Conservation (phyloP, 2,329 filamentous ascomycete species). For the Sporothrix sp. region DNA sequence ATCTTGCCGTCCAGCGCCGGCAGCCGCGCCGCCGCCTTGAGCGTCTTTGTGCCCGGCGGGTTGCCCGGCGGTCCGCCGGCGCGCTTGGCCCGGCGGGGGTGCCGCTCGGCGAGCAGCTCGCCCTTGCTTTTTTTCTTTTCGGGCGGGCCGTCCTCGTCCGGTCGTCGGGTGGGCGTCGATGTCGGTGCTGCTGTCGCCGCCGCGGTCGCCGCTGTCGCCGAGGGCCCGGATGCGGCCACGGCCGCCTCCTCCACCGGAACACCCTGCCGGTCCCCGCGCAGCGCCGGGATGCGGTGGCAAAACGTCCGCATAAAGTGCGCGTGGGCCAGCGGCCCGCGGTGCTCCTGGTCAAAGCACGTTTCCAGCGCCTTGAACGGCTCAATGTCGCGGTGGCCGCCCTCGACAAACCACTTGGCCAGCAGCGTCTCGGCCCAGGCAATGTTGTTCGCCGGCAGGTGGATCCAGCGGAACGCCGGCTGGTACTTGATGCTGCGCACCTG, state of each 20-base stretch:
- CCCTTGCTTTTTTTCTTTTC: constrained; percentile 29
- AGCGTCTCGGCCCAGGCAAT: constrained; percentile 53
- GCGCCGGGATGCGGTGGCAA: constrained; percentile 39
- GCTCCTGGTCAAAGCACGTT: constrained; percentile 51
- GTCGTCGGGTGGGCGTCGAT: neutral
- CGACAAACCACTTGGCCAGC: constrained; percentile 54
- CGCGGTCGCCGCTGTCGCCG: constrained; percentile 16
- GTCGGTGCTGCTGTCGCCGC: constrained; percentile 11
- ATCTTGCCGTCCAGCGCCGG: constrained; percentile 23
- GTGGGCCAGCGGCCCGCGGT: constrained; percentile 47
- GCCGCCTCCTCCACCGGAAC: constrained; percentile 23
- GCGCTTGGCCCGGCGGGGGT: constrained; percentile 26
- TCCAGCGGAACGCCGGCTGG: constrained; percentile 41
- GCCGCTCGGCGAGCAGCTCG: constrained; percentile 28
- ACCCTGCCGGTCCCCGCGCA: constrained; percentile 18
- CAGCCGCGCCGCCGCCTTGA: constrained; percentile 19
- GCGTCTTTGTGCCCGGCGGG: constrained; percentile 26
- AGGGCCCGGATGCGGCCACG: constrained; percentile 20
- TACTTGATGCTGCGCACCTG: constrained; percentile 36
- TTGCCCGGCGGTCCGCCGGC: constrained; percentile 28
- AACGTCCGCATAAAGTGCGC: constrained; percentile 53
- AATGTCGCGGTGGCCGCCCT: constrained; percentile 51
- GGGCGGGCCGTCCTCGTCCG: constrained; percentile 16
- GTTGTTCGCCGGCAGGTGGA: constrained; percentile 44
- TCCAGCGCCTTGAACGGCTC: constrained; percentile 54